These are phyloP conservation scores for Russula emetica DNA, from an alignment of 768 basidiomycete species.

Conservation along the genomic window DNA sequence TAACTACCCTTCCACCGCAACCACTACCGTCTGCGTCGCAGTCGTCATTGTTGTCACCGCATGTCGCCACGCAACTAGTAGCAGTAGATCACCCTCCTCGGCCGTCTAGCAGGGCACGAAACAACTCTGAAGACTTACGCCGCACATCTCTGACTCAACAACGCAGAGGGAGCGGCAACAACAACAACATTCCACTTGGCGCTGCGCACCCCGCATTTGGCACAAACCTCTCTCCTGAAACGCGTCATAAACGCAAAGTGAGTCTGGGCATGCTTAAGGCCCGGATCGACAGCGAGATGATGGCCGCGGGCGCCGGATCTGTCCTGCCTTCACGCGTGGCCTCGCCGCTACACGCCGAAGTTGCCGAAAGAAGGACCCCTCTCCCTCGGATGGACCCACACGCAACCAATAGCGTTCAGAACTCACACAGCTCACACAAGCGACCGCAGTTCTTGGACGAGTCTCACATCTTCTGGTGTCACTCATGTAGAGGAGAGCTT, in stretches of 20 bases:
- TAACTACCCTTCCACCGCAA: conserved; percentile 31
- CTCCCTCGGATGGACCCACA: conserved; percentile 14
- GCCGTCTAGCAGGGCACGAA: conserved; percentile 42
- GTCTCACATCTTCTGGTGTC: conserved; percentile 87
- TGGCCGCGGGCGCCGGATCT: conserved; percentile 38
- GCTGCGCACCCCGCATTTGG: conserved; percentile 36
- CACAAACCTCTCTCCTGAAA: conserved; percentile 65
- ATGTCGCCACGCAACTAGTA: conserved; percentile 33
- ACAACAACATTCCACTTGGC: conserved; percentile 36
- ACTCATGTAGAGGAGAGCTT: conserved; percentile 74
- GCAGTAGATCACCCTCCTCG: conserved; percentile 37
- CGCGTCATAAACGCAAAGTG: conserved; percentile 75
- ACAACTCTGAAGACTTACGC: conserved; percentile 41
- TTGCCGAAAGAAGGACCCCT: conserved; percentile 29
- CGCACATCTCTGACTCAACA: conserved; percentile 36
- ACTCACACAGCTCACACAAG: conserved; percentile 18
- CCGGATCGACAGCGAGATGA: conserved; percentile 76
- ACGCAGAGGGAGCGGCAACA: conserved; percentile 30
- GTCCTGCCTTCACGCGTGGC: conserved; percentile 49
- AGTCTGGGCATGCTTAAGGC: conserved; percentile 89
- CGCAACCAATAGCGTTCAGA: background rate
- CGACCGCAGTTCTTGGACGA: conserved; percentile 82
- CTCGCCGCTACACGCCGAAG: conserved; percentile 42
- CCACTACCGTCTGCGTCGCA: conserved; percentile 32
- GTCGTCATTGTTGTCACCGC: conserved; percentile 35